phyloP scores from a whole-genome alignment of 2,329 filamentous ascomycete genomes.

The Aureobasidium sp. region DNA sequence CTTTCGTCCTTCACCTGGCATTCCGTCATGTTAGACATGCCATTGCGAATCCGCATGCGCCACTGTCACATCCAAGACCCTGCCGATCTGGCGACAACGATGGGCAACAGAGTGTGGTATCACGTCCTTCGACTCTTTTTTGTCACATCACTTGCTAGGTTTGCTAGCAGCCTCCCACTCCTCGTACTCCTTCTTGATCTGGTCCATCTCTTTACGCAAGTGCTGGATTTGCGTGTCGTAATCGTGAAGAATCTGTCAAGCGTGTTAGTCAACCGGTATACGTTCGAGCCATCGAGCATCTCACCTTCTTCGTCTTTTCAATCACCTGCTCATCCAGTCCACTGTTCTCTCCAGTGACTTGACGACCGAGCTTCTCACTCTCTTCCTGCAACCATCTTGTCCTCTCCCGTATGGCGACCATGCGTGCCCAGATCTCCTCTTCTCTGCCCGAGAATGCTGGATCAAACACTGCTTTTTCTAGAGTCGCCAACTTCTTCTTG shows the following conservation, averaged over 20 bases:
- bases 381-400: slow-evolving; percentile 67
- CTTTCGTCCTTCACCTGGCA: background rate
- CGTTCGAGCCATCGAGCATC: slow-evolving; percentile 21
- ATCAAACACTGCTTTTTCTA: slow-evolving; percentile 66
- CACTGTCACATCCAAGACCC: too few relatives aligned
- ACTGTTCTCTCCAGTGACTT: slow-evolving; percentile 38
- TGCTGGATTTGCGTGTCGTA: slow-evolving; percentile 74
- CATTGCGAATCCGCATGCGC: too few relatives aligned
- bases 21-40: too few relatives aligned
- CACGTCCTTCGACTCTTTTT: background rate
- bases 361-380: slow-evolving; percentile 57
- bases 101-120: background rate
- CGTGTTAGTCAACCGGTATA: slow-evolving; percentile 19
- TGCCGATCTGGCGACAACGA: background rate
- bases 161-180: slow-evolving; percentile 41
- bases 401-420: slow-evolving; percentile 67
- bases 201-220: slow-evolving; percentile 59
- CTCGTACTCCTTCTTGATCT: slow-evolving; percentile 53
- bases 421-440: slow-evolving; percentile 78
- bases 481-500: slow-evolving; percentile 59
- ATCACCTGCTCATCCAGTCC: slow-evolving; percentile 63
- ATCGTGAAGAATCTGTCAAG: slow-evolving; percentile 62
- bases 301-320: slow-evolving; percentile 66
- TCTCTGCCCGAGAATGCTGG: slow-evolving; percentile 67
- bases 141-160: background rate